Base-by-base conservation (phyloP, 2,329 filamentous ascomycete genomes). In the Cladosporium halotolerans region DNA sequence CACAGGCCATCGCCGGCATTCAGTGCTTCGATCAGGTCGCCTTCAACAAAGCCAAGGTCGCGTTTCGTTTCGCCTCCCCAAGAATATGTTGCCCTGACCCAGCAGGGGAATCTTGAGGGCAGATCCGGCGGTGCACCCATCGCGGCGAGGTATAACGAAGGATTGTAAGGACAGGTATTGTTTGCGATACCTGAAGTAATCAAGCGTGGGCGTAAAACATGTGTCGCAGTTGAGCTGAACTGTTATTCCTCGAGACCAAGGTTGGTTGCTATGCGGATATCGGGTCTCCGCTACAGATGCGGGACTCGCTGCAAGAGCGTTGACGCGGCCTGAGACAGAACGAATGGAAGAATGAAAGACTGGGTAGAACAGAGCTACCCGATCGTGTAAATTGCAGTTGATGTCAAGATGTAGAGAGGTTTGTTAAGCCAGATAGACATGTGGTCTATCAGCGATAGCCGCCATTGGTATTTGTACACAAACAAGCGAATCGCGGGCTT, bases 1-100 rank as follows among this genome's bases (percentile, higher is more conserved):
- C 93, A 99, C 44, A 89, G 91, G 49, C 93, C 93, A 73, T 99
- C 93, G 58, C 93, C 93, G 16, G 93, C 93, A 70, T 99, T 99
- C 50, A 99, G 79, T 67, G 92, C 96, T 80, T 99, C 93, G 69
- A 99, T 99, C 61, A 99, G 73, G 72, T 99, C 93, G 59, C 93
- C 93, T 72, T 99, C 93, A 62, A 99, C 87, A 72, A 99, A 99
- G 13, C 93, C 93, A 54, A 99, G 79, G 68, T 99, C 93, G 70
- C 87, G 84, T 76, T 95, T 95, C 19, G 87, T 92, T 84, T 71
- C 69, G 53, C 69, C 69, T 41, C 69, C 69, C 68, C 68, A 71
- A 31, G 68, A 71, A 54, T 70, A 71, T n/a, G 69, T 68, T 3
- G 69, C 69, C 53, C 63, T 66, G 58, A 67, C 69, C 69, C 69